Evolutionary conservation across 768 basidiomycete species (phyloP).

Genomic region (Butyriboletus loyo): DNA sequence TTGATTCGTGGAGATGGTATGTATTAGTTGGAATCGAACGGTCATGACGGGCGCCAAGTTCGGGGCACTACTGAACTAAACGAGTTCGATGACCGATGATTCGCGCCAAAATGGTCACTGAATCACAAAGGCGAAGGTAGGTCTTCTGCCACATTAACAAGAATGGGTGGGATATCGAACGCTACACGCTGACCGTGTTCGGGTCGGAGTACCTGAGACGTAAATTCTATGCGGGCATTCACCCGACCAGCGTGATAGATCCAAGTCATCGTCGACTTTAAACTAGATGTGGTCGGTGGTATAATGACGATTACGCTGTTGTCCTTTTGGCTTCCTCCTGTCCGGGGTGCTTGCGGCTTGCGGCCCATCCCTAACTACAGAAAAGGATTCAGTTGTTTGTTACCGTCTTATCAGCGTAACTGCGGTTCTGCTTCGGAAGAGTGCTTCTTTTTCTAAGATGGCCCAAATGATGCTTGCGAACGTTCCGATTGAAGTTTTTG

Average conservation of each 20-base stretch:
- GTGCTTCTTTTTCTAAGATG: background rate
- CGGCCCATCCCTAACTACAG: no score
- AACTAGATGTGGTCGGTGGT: no score
- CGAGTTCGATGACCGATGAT: background rate
- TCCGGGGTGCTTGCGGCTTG: no score
- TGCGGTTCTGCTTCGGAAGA: no score
- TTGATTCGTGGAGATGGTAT: slow-evolving; percentile 4
- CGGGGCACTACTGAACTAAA: background rate
- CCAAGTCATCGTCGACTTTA: no score
- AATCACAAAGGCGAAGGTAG: background rate
- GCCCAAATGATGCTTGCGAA: background rate
- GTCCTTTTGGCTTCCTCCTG: no score
- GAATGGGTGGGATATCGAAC: background rate
- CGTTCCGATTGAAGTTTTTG: background rate
- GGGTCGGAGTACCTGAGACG: background rate
- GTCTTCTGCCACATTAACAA: background rate
- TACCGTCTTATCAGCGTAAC: no score
- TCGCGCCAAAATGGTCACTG: background rate
- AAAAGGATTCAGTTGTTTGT: no score
- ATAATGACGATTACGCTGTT: no score
- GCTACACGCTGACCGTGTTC: background rate
- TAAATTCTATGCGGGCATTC: background rate
- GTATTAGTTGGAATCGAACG: background rate
- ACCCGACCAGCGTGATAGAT: no score
- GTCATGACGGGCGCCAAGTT: background rate